Evolutionary conservation across 768 basidiomycete genomes (phyloP).

Genomic region (Tylopilus rubrobrunneus): DNA sequence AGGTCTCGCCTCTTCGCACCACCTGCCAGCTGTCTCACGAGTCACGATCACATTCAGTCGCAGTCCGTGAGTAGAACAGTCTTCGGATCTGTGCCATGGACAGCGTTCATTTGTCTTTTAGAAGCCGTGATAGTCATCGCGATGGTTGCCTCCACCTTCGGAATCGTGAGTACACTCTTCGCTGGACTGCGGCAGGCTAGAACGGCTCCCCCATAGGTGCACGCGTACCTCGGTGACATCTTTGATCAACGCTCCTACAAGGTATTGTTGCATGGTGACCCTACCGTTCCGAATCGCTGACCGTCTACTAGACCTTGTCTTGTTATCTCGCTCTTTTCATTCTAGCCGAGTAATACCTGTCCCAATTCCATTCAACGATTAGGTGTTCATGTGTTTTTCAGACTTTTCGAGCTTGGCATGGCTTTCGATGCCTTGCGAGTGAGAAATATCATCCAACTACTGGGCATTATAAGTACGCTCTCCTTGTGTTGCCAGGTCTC

Average conservation of each 20-base stretch:
- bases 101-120: slow-evolving; percentile 26
- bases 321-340: slow-evolving; percentile 85
- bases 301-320: slow-evolving; percentile 56
- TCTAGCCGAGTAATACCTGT: slow-evolving; percentile 63
- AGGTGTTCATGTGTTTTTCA: slow-evolving; percentile 25
- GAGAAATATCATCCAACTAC: slow-evolving; percentile 75
- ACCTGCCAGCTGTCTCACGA: slow-evolving; percentile 4
- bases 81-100: background rate
- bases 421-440: slow-evolving; percentile 78
- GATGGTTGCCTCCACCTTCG: slow-evolving; percentile 72
- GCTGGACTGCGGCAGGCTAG: background rate
- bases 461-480: slow-evolving; percentile 61
- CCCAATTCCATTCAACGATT: background rate
- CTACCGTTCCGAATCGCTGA: slow-evolving; percentile 9
- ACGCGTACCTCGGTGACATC: slow-evolving; percentile 25
- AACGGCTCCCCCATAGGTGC: slow-evolving; percentile 40
- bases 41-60: slow-evolving; percentile 36
- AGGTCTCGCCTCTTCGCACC: slow-evolving; percentile 24
- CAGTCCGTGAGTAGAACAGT: slow-evolving; percentile 52
- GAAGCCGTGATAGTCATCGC: slow-evolving; percentile 73
- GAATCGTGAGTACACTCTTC: slow-evolving; percentile 42
- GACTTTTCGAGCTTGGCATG: slow-evolving; percentile 77
- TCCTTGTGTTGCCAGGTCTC: background rate
- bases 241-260: slow-evolving; percentile 43
- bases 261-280: slow-evolving; percentile 29